Conservation (phyloP, 371 early-diverging fungal genomes). For the Apophysomyces variabilis region DNA sequence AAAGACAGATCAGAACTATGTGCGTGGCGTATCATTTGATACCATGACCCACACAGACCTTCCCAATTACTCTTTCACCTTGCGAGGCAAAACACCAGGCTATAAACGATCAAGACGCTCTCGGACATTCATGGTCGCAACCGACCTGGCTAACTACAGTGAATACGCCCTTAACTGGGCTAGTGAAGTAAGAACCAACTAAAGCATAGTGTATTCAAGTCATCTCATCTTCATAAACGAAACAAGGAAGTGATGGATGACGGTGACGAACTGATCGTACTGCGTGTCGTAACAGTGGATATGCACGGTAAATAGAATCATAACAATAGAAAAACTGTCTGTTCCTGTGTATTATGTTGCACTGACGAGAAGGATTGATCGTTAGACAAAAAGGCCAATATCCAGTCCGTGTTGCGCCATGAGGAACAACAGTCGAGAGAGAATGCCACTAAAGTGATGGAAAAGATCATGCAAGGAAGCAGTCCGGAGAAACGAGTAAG, state of each 20-base stretch:
- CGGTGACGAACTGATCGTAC: slow-evolving; percentile 63
- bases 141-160: slow-evolving; percentile 62
- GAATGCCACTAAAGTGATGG: slow-evolving; percentile 58
- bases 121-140: slow-evolving; percentile 65
- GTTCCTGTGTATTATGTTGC: no score
- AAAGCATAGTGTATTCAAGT: background rate
- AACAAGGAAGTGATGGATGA: slow-evolving; percentile 59
- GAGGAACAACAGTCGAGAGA: slow-evolving; percentile 53
- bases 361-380: background rate
- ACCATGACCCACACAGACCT: slow-evolving; percentile 59
- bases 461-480: slow-evolving; percentile 42
- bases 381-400: slow-evolving; percentile 48
- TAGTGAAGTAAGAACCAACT: slow-evolving; percentile 40
- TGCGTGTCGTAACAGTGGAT: slow-evolving; percentile 52
- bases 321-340: background rate
- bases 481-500: slow-evolving; percentile 35
- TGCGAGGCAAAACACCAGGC: slow-evolving; percentile 56
- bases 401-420: slow-evolving; percentile 43
- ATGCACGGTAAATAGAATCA: slow-evolving; percentile 34
- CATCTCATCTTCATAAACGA: background rate
- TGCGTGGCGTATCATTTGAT: slow-evolving; percentile 64
- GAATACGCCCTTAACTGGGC: slow-evolving; percentile 66
- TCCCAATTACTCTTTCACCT: slow-evolving; percentile 60
- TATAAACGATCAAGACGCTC: slow-evolving; percentile 53
- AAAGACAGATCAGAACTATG: slow-evolving; percentile 35